phyloP scores from a whole-genome alignment of 148 eudicot species.

The Limonium bicolor region DNA sequence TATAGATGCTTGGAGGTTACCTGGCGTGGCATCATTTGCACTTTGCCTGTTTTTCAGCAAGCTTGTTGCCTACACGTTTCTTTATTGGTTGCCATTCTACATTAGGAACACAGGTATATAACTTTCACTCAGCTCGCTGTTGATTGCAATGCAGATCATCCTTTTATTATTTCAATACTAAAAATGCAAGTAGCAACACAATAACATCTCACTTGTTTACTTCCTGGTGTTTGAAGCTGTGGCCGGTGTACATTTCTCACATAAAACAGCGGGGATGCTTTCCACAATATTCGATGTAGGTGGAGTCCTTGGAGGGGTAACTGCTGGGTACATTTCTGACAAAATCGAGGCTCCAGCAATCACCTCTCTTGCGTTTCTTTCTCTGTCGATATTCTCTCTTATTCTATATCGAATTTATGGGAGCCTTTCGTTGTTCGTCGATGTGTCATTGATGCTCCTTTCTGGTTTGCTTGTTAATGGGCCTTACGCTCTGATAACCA shows the following conservation, averaged over 20 bases:
- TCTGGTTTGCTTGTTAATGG: slow-evolving; percentile 83
- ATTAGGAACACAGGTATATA: slow-evolving; percentile 72
- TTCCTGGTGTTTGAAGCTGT: slow-evolving; percentile 40
- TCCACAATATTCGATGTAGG: slow-evolving; percentile 85
- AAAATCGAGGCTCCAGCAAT: slow-evolving; percentile 67
- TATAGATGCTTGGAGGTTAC: slow-evolving; percentile 81
- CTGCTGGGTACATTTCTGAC: slow-evolving; percentile 70
- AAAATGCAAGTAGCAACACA: not conserved
- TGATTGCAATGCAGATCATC: too few relatives aligned
- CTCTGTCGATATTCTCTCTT: slow-evolving; percentile 65
- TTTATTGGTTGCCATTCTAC: slow-evolving; percentile 96
- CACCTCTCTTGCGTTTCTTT: slow-evolving; percentile 46
- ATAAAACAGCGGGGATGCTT: slow-evolving; percentile 75
- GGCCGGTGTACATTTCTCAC: slow-evolving; percentile 76
- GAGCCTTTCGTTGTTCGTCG: slow-evolving; percentile 49
- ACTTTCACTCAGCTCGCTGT: too few relatives aligned
- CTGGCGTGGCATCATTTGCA: slow-evolving; percentile 75
- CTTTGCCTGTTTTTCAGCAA: slow-evolving; percentile 86
- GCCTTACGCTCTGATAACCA: slow-evolving; percentile 83
- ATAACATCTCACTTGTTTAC: not conserved
- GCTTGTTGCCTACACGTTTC: slow-evolving; percentile 95
- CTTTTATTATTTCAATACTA: not conserved
- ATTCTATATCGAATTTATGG: slow-evolving; percentile 61
- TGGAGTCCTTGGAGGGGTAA: slow-evolving; percentile 74
- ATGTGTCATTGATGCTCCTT: slow-evolving; percentile 48